Base-by-base conservation (phyloP, 225 moss, liverwort and hornwort species). In the Sphagnum contortum region DNA sequence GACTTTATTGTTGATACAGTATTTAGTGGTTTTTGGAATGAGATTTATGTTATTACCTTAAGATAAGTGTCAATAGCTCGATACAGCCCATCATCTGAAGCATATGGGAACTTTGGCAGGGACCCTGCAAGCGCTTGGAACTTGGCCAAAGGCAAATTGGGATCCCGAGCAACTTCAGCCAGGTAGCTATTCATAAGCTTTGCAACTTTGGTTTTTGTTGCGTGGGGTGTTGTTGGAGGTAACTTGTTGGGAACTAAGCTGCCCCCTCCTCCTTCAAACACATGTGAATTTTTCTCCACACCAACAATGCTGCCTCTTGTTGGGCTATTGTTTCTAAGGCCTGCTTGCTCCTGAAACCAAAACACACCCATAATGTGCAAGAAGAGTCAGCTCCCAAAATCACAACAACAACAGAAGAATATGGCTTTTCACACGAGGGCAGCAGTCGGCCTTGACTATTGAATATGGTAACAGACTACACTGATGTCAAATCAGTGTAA, bases 61-160 rank as follows among this genome's bases (percentile, higher is more conserved):
- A 96, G 90, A 71, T 96, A 96, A 29, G 88, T 96, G 68, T 96
- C 95, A 57, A 96, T 76, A 59, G 95, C 92, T 79, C 86, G 92
- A 64, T 96, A 96, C 66, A 96, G 78, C 58, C 95, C 95, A 67
- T 96, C 92, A 67, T 96, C 92, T 4, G 90, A 86, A 12, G 74
- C 76, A 48, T 92, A 67, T 4, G 88, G 82, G 62, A 90, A 86
- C 64, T 90, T 84, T 14, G 92, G 92, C 45, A 90, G 64, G 48
- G 92, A 82, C 64, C 90, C 90, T 5, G 95, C 95, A 13, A 96
- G 79, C 56, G 76, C 77, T 55, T 90, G 87, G 64, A 96, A 96
- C 63, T 90, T 92, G 59, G 70, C 69, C 55, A 90, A 63, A 10
- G 88, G 74, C 45, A 96, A 73, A 66, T 90, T 92, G 13, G 75